Evolutionary conservation across 2,329 filamentous ascomycete species (phyloP).

Genomic region (Ceratocystis albifundus): DNA sequence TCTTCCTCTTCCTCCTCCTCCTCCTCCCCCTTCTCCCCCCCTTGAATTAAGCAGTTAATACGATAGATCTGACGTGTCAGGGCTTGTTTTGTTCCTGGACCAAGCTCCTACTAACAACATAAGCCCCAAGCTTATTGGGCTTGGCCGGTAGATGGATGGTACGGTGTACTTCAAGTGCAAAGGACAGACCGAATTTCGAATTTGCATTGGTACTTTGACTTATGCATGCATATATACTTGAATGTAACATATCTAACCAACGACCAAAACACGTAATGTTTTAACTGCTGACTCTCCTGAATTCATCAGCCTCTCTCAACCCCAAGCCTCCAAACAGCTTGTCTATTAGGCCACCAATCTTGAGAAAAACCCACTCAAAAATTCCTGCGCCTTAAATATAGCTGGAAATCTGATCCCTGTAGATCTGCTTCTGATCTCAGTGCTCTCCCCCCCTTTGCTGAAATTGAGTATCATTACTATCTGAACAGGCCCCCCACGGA

Average conservation of each 20-base stretch:
- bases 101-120: not conserved
- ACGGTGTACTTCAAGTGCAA: too few species aligned
- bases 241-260: not conserved
- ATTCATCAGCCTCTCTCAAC: not conserved
- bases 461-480: constrained; percentile 1
- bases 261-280: not conserved
- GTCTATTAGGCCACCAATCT: too few species aligned
- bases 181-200: too few species aligned
- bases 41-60: not conserved
- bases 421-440: not conserved
- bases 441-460: not conserved
- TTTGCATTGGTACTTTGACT: not conserved
- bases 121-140: too few species aligned
- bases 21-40: too few species aligned
- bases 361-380: not conserved
- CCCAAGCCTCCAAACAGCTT: too few species aligned
- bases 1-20: too few species aligned
- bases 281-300: not conserved
- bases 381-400: not conserved
- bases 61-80: not conserved
- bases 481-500: not conserved
- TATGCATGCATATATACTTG: not conserved
- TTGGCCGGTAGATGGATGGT: too few species aligned
- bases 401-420: not conserved
- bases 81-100: not conserved